A percentile compares a stretch with the other conserved stretches of the same genome.
These are phyloP conservation scores for Xylariales sp. DNA, from an alignment of 2,329 filamentous ascomycete species.

Conservation along the genomic window DNA sequence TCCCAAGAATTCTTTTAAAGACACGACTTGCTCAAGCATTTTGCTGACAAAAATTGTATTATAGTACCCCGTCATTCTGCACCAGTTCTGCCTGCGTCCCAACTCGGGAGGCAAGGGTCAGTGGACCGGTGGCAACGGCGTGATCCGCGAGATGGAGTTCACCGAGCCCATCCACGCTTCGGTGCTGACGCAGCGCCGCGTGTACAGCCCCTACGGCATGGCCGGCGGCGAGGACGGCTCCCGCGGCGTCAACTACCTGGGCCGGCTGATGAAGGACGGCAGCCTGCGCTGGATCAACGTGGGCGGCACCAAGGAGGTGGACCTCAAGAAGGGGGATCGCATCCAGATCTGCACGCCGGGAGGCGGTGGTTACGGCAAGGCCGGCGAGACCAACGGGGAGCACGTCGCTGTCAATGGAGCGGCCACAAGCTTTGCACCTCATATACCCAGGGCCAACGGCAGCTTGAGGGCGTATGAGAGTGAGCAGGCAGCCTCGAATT, in stretches of 20 bases:
- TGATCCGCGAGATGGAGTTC: slow-evolving; percentile 3
- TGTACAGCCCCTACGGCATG: slow-evolving; percentile 2
- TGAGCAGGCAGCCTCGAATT: too few relatives aligned
- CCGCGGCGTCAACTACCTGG: slow-evolving; percentile 1
- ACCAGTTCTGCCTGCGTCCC: neutral
- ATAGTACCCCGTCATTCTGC: slow-evolving; percentile 10
- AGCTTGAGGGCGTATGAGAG: too few relatives aligned
- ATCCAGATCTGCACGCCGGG: slow-evolving; percentile 15
- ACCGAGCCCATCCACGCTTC: slow-evolving; percentile 1
- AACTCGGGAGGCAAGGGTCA: neutral
- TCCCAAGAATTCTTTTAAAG: too few relatives aligned
- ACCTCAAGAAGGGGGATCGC: slow-evolving; percentile 14
- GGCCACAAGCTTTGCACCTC: too few relatives aligned
- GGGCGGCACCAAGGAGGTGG: slow-evolving; percentile 14
- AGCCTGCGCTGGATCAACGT: slow-evolving; percentile 12
- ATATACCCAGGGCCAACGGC: too few relatives aligned
- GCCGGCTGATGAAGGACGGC: slow-evolving; percentile 9
- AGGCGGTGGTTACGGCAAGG: slow-evolving; percentile 16
- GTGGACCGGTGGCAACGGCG: neutral
- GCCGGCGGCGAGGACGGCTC: slow-evolving; percentile 4
- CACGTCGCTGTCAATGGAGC: too few relatives aligned
- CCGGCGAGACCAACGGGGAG: neutral
- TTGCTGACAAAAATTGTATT: too few relatives aligned
- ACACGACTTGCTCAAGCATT: too few relatives aligned
- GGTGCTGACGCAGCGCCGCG: slow-evolving; percentile 3